phyloP scores from a whole-genome alignment of 2,329 filamentous ascomycete genomes.

The Myriangium duriaei region DNA sequence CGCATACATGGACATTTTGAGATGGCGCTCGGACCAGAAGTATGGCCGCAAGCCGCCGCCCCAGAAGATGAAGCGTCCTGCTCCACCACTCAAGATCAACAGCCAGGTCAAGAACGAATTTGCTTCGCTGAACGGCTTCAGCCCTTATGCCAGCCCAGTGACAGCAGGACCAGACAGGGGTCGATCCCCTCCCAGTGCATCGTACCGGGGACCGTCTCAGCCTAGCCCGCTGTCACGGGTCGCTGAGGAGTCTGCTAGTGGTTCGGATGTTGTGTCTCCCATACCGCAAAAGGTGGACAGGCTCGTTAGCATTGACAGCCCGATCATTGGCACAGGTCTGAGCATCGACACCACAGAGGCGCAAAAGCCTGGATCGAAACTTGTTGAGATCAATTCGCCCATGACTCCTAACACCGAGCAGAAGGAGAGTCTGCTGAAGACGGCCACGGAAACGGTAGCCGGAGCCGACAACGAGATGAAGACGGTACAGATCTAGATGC shows the following conservation, averaged over 20 bases:
- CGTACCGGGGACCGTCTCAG: conserved; percentile 1
- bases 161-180: conserved; percentile 28
- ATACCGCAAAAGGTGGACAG: conserved; percentile 2
- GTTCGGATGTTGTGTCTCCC: background rate
- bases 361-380: conserved; percentile 12
- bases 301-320: conserved; percentile 8
- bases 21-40: conserved; percentile 94
- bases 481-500: conserved; percentile 33
- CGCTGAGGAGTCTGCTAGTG: conserved; percentile 45
- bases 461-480: conserved; percentile 30
- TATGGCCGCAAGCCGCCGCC: conserved; percentile 51
- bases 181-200: conserved; percentile 1
- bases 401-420: conserved; percentile 26
- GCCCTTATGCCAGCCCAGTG: conserved; percentile 54
- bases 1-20: conserved; percentile 82
- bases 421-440: conserved; percentile 17
- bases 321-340: conserved; percentile 12
- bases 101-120: conserved; percentile 40
- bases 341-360: conserved; percentile 11
- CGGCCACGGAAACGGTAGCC: conserved; percentile 12
- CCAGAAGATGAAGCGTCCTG: conserved; percentile 31
- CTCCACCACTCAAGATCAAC: conserved; percentile 31
- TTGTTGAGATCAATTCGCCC: conserved; percentile 20
- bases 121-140: conserved; percentile 34
- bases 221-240: conserved; percentile 59